A percentile compares a stretch with the other conserved stretches of the same genome.
phyloP scores from a whole-genome alignment of 805 yeast genomes.

The Wickerhamiella bombiphila region DNA sequence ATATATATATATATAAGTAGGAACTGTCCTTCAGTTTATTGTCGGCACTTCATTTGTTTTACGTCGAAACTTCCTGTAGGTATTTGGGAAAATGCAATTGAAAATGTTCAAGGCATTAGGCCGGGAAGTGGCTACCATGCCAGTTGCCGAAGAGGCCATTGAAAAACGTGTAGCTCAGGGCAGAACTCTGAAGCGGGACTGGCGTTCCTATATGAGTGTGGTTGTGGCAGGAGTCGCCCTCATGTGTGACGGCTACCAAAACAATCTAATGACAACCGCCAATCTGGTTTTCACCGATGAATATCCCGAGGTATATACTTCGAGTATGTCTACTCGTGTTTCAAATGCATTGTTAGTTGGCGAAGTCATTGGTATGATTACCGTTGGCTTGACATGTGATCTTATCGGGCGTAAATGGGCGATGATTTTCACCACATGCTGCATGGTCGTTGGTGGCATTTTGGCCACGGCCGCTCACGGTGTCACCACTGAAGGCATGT shows the following conservation, averaged over 20 bases:
- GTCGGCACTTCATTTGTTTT: no score
- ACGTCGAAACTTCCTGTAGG: no score
- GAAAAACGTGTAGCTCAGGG: neutral
- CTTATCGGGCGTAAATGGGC: conserved; percentile 53
- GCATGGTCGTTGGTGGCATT: conserved; percentile 49
- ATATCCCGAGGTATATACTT: conserved; percentile 31
- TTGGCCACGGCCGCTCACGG: conserved; percentile 63
- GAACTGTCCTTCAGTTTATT: no score
- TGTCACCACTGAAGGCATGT: conserved; percentile 39
- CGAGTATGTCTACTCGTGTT: conserved; percentile 44
- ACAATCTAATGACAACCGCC: conserved; percentile 56
- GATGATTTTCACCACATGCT: conserved; percentile 46
- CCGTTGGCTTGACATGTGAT: conserved; percentile 49
- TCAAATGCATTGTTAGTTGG: conserved; percentile 58
- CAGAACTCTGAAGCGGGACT: conserved; percentile 1
- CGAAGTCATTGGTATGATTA: conserved; percentile 56
- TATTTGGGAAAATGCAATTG: no score
- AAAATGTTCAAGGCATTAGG: no score
- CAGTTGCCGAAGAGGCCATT: neutral
- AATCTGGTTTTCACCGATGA: conserved; percentile 39
- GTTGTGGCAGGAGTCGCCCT: conserved; percentile 61
- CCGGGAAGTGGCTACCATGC: no score
- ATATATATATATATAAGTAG: no score
- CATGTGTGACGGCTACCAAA: conserved; percentile 66
- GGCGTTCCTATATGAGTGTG: conserved; percentile 27